A percentile compares a stretch with the other conserved stretches of the same genome.
Evolutionary conservation across 345 rosid species (phyloP).

Genomic region (Eucalyptus polyanthemos): DNA sequence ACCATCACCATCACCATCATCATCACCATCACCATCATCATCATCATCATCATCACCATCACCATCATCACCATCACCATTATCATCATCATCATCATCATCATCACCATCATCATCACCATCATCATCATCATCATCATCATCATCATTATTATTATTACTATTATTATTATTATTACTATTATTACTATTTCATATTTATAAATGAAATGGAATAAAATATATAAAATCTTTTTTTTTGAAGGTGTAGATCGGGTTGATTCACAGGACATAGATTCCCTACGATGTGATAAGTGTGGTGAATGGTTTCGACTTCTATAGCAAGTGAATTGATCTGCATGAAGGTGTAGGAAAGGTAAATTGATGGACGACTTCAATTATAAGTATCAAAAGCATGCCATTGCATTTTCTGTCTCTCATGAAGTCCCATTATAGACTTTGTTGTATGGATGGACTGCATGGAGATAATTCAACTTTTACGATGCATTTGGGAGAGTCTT

Average conservation of each 20-base stretch:
- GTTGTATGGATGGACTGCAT: neutral
- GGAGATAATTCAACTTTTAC: neutral
- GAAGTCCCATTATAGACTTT: neutral
- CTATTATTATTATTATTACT: no score
- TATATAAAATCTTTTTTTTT: no score
- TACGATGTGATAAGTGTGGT: neutral
- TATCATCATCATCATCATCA: no score
- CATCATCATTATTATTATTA: no score
- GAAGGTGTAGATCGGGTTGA: neutral
- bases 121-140: no score
- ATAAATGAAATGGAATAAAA: no score
- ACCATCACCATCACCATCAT: no score
- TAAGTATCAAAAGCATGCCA: neutral
- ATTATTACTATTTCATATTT: no score
- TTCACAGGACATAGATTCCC: neutral
- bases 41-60: no score
- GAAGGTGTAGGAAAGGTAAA: neutral
- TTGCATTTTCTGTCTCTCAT: neutral
- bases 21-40: no score
- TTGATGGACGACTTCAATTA: neutral
- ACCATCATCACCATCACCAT: no score
- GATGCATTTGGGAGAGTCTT: neutral
- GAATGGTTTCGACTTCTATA: neutral
- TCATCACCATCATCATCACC: rapidly evolving
- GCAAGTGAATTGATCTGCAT: neutral